phyloP scores from a whole-genome alignment of 2,329 filamentous ascomycete genomes.

The Paramyrothecium roridum region DNA sequence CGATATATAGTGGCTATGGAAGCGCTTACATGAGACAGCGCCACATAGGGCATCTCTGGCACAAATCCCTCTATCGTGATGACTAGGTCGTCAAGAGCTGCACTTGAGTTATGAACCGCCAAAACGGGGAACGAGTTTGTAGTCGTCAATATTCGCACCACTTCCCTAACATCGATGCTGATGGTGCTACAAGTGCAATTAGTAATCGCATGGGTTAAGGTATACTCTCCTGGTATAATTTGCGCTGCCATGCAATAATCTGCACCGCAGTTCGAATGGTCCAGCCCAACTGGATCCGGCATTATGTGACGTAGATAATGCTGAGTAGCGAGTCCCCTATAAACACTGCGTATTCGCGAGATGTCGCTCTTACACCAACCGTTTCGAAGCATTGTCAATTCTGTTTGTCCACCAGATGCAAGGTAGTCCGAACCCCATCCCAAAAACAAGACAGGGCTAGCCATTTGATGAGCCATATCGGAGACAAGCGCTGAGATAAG shows the following conservation, averaged over 20 bases:
- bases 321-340: slow-evolving; percentile 6
- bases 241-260: slow-evolving; percentile 25
- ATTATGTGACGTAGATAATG: slow-evolving; percentile 12
- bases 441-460: no score
- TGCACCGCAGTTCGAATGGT: slow-evolving; percentile 20
- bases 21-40: slow-evolving; percentile 28
- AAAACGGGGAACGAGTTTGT: slow-evolving; percentile 6
- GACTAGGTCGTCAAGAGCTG: slow-evolving; percentile 5
- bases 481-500: slow-evolving; percentile 1
- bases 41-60: slow-evolving; percentile 22
- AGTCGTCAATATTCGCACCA: background rate
- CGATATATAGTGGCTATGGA: background rate
- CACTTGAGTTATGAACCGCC: slow-evolving; percentile 8
- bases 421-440: background rate
- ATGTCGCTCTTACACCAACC: slow-evolving; percentile 31
- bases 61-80: slow-evolving; percentile 15
- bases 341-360: slow-evolving; percentile 19
- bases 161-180: slow-evolving; percentile 10
- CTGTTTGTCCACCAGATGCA: background rate
- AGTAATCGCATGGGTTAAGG: slow-evolving; percentile 14
- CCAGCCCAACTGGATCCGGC: slow-evolving; percentile 6
- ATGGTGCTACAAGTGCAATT: slow-evolving; percentile 17
- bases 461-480: no score
- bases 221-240: slow-evolving; percentile 22
- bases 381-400: slow-evolving; percentile 15